A percentile compares a stretch with the other conserved stretches of the same genome.
These are phyloP conservation scores for Filobasidium floriforme DNA, from an alignment of 768 basidiomycete species.

Conservation along the genomic window DNA sequence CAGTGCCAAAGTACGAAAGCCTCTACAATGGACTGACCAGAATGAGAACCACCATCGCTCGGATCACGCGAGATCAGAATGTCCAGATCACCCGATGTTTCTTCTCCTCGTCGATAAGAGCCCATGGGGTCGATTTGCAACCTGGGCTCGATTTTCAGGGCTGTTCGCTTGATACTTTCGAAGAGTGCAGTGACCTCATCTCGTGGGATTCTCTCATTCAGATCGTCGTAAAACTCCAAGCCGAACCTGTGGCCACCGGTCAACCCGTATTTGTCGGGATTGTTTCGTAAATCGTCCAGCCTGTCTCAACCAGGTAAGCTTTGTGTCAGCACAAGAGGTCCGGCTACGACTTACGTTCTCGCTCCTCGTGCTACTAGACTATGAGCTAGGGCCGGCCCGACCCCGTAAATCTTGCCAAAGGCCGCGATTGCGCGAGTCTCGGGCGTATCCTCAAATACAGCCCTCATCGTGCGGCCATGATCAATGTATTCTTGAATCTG, in stretches of 20 bases:
- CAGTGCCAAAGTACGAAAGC: background rate
- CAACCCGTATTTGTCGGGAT: constrained; percentile 51
- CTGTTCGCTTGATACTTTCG: constrained; percentile 65
- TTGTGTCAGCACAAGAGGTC: too few relatives aligned
- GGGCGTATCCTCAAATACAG: constrained; percentile 35
- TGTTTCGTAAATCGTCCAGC: constrained; percentile 61
- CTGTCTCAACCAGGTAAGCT: too few relatives aligned
- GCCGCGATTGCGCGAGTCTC: constrained; percentile 35
- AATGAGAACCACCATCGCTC: constrained; percentile 66
- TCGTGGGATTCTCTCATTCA: constrained; percentile 75
- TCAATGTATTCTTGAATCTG: constrained; percentile 6
- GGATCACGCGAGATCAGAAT: constrained; percentile 71
- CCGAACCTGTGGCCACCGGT: constrained; percentile 51
- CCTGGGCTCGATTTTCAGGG: constrained; percentile 61
- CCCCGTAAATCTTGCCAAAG: constrained; percentile 79
- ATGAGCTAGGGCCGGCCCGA: constrained; percentile 62
- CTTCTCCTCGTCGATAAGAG: constrained; percentile 76
- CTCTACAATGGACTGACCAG: constrained; percentile 48
- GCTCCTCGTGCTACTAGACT: constrained; percentile 71
- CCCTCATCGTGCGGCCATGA: constrained; percentile 26
- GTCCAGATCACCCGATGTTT: constrained; percentile 84
- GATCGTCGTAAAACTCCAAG: constrained; percentile 53
- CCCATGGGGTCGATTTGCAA: constrained; percentile 83
- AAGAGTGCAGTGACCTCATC: constrained; percentile 69
- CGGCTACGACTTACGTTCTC: constrained; percentile 50